Percentiles rank a stretch among this genome's conserved stretches.
phyloP scores from a whole-genome alignment of 225 moss, liverwort and hornwort species.

The Asterella californica region DNA sequence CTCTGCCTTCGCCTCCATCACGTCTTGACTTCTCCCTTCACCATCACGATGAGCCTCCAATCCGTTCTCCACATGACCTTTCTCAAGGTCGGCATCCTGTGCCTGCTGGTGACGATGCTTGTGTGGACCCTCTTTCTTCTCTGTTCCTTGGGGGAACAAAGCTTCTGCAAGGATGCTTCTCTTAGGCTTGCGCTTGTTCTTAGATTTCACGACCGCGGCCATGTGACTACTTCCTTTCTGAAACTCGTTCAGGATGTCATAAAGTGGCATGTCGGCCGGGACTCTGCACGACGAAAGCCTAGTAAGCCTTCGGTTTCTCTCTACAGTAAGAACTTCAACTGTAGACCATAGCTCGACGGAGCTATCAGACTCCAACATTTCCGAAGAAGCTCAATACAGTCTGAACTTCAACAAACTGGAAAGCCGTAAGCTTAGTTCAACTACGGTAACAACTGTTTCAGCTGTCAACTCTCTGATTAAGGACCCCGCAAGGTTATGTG shows the following conservation, averaged over 20 bases:
- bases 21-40: neutral
- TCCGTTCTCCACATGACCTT: slow-evolving; percentile 25
- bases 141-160: slow-evolving; percentile 31
- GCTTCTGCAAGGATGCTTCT: slow-evolving; percentile 41
- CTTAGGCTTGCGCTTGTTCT: slow-evolving; percentile 39
- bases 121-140: slow-evolving; percentile 9
- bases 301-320: neutral
- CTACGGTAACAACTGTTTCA: too few relatives aligned
- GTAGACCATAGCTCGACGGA: neutral
- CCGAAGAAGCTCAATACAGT: neutral
- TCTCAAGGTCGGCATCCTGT: slow-evolving; percentile 26
- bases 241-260: slow-evolving; percentile 92
- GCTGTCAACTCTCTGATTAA: too few relatives aligned
- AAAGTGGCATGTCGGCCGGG: slow-evolving; percentile 66
- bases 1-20: neutral
- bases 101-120: slow-evolving; percentile 5
- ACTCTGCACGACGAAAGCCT: slow-evolving; percentile 47
- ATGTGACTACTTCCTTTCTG: slow-evolving; percentile 97
- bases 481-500: too few relatives aligned
- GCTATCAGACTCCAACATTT: neutral
- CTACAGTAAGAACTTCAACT: neutral
- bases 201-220: slow-evolving; percentile 79
- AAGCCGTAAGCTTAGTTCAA: too few relatives aligned
- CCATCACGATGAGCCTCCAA: neutral
- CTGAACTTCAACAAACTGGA: neutral